Evolutionary conservation across 805 yeast species (phyloP), one percentile per base, ranked within the genome.

Genomic region (Yamadazyma nakazawae): DNA sequence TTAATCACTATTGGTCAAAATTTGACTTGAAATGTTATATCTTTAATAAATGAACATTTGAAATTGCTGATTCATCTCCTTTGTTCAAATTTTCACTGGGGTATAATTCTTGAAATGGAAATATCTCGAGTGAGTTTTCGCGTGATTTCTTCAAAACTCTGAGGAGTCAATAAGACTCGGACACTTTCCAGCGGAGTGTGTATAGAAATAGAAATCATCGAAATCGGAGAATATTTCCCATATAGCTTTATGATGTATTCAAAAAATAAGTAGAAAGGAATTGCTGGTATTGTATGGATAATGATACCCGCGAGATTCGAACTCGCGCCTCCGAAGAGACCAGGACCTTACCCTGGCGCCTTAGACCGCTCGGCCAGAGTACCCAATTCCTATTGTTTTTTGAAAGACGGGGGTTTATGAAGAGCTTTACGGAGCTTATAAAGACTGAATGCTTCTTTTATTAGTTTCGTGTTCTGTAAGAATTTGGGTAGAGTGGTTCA

Each of bases 321-420:
- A 66, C 71, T 64, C 71, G 70, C 68, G 71, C 71, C 71, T 65
- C 71, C 69, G 68, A 62, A 63, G 71, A 66, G 71, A 66, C 68
- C 71, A 66, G 71, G 71, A 66, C 71, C 71, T 66, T 66, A 66
- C 71, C 71, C 71, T 66, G 71, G 68, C 71, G 71, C 69, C 70
- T 66, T 66, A 65, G 69, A 66, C 70, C 70, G 63, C 70, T 66
- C 70, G 70, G 69, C 70, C 70, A 66, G 68, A 64, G 67, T 65
- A 62, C 68, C 70, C 67, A 63, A 62, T 63, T 62, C 67, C 65
- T 62, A 59, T 9, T 31, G 19, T 3, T 13, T 13, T 14, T n/a
- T 11, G 19, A n/a, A 21, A 5, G 11, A 16, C 30, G 18, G 21
- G 43, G 25, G n/a, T 8, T 25, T 14, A 40, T 18, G 30, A 30